Percentiles rank a stretch among this genome's conserved stretches.
phyloP scores from a whole-genome alignment of 495 filamentous ascomycete genomes.

The Thermochaetoides thermophila region DNA sequence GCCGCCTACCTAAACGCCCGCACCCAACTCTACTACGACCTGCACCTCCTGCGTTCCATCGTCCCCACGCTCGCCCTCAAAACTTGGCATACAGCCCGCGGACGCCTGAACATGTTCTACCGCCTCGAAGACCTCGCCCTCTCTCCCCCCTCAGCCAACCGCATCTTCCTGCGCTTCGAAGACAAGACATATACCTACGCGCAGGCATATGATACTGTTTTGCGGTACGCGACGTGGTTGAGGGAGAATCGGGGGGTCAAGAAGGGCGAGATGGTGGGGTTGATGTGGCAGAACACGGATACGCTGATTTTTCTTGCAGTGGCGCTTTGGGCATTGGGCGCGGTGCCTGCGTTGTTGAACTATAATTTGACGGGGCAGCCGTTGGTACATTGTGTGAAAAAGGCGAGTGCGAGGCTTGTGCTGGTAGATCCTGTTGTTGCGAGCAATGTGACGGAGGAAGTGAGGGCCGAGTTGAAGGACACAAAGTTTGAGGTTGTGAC shows the following conservation, averaged over 20 bases:
- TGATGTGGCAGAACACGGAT: slow-evolving; percentile 79
- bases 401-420: slow-evolving; percentile 53
- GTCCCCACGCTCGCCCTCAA: slow-evolving; percentile 28
- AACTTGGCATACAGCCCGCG: slow-evolving; percentile 33
- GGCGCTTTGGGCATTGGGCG: slow-evolving; percentile 80
- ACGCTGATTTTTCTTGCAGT: slow-evolving; percentile 72
- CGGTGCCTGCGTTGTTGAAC: slow-evolving; percentile 85
- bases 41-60: slow-evolving; percentile 34
- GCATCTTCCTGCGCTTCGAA: slow-evolving; percentile 57
- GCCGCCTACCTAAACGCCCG: slow-evolving; percentile 75
- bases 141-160: slow-evolving; percentile 37
- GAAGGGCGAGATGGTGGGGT: slow-evolving; percentile 67
- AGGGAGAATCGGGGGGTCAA: slow-evolving; percentile 54
- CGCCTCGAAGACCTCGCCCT: slow-evolving; percentile 54
- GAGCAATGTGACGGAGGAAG: slow-evolving; percentile 30
- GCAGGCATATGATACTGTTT: slow-evolving; percentile 56
- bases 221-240: slow-evolving; percentile 76
- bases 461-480: slow-evolving; percentile 24
- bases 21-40: slow-evolving; percentile 52
- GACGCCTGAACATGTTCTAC: slow-evolving; percentile 66
- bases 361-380: slow-evolving; percentile 71
- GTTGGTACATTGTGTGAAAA: slow-evolving; percentile 62
- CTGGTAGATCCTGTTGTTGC: slow-evolving; percentile 60
- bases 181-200: slow-evolving; percentile 65
- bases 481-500: slow-evolving; percentile 50